Conservation (phyloP, 768 basidiomycete species). For the Amanita muscaria region DNA sequence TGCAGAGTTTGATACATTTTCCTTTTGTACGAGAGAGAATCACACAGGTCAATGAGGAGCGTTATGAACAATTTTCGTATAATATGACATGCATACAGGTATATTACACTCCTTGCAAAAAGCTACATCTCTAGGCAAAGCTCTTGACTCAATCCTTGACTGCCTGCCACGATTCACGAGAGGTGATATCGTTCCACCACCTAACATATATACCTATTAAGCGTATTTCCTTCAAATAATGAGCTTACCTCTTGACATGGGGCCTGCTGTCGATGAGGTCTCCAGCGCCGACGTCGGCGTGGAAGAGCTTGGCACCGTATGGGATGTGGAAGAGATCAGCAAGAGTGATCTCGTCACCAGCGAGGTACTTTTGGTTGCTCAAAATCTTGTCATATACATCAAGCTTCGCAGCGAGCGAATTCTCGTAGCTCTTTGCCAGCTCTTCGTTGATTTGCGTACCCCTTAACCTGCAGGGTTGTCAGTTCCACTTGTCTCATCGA, state of each 20-base stretch:
- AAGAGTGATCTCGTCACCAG: no score
- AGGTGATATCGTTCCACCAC: slow-evolving; percentile 27
- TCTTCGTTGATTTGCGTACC: slow-evolving; percentile 24
- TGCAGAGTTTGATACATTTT: no score
- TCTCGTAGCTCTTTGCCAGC: no score
- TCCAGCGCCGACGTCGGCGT: slow-evolving; percentile 17
- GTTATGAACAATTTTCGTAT: slow-evolving; percentile 34
- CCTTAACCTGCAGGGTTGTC: slow-evolving; percentile 11
- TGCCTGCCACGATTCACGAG: no score
- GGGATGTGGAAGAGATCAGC: no score
- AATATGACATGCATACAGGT: slow-evolving; percentile 41
- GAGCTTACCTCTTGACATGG: slow-evolving; percentile 32
- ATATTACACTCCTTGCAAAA: slow-evolving; percentile 29
- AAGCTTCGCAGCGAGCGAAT: slow-evolving; percentile 32
- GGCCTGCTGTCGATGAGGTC: slow-evolving; percentile 26
- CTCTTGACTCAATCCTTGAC: slow-evolving; percentile 30
- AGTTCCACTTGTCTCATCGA: no score
- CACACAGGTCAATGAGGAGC: no score
- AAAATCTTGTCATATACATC: slow-evolving; percentile 51
- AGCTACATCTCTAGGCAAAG: not conserved
- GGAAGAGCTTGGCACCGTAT: slow-evolving; percentile 19
- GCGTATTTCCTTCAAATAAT: not conserved
- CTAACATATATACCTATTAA: slow-evolving; percentile 5
- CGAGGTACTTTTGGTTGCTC: slow-evolving; percentile 46
- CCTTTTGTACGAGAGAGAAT: no score